Base-by-base conservation (phyloP, 2,329 filamentous ascomycete genomes). In the Teratosphaeria destructans region DNA sequence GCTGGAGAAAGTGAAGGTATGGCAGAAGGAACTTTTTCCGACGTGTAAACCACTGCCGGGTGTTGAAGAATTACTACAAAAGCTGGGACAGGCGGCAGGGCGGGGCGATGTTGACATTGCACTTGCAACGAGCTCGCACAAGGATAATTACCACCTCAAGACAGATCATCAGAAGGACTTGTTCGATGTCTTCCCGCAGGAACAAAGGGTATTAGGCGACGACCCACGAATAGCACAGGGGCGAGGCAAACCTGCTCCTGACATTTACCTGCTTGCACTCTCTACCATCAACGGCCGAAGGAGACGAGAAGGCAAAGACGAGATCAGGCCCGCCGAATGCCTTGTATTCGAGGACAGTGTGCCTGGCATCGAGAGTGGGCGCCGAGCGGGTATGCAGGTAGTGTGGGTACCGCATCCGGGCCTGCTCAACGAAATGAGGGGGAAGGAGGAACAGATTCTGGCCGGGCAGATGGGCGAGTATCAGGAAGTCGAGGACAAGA, bases 331-430 rank as follows among this genome's bases (percentile, higher is more conserved):
- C 0, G 88, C 89, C 65, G 93, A 97, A 74, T 97, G 94, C 71
- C 79, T 99, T 16, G 94, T 97, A 0, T 97, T 99, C 68, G 94
- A 99, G 76, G 94, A 99, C 74, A 90, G 87, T 54, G 92, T 97
- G 1, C 90, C 91, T 0, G 94, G 94, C 3, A 90, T 96, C 2
- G 94, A 99, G 76, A 85, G 90, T 2, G 94, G 91, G 4, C 80
- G 94, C 57, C 84, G 94, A 65, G 94, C 94, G 0, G 93, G 93
- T 0, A 97, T 97, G 93, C 85, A 93, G 65, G 91, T 95, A 12
- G 80, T 96, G 1, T 99, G 94, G 94, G 87, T 85, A 66, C 94
- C 94, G 27, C 91, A 97, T 75, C 83, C 85, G 0, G 89, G 84
- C 69, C 76, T 99, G 57, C 79, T 88, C 75, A 78, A 83, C 57